These are phyloP conservation scores for Kluyveromyces siamensis DNA, from an alignment of 805 yeast genomes.

Conservation along the genomic window DNA sequence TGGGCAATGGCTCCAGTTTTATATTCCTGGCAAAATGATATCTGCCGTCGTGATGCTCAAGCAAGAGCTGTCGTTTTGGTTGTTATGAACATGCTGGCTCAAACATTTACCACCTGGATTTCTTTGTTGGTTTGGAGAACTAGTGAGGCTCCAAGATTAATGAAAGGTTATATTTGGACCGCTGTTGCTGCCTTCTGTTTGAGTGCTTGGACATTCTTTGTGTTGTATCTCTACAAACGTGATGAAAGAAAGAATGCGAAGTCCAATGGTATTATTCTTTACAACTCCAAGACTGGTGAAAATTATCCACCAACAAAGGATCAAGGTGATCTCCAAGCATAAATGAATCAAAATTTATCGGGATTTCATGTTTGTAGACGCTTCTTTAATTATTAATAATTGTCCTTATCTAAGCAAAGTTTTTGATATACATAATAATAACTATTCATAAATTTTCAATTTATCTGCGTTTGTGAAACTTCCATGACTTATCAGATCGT, in stretches of 20 bases:
- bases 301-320: slow-evolving; percentile 3
- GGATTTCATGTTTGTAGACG: neutral
- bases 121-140: slow-evolving; percentile 38
- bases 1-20: slow-evolving; percentile 55
- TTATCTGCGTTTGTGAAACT: neutral
- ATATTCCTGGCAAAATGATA: slow-evolving; percentile 52
- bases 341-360: neutral
- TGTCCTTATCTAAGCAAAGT: neutral
- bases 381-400: neutral
- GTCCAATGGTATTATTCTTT: slow-evolving; percentile 30
- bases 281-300: slow-evolving; percentile 14
- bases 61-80: slow-evolving; percentile 44
- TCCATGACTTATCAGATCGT: neutral
- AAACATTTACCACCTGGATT: slow-evolving; percentile 46
- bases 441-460: neutral
- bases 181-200: slow-evolving; percentile 27
- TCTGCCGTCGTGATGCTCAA: slow-evolving; percentile 44
- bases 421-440: too few species aligned
- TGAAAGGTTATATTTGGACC: slow-evolving; percentile 44
- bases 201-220: slow-evolving; percentile 18
- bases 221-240: slow-evolving; percentile 30
- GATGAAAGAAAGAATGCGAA: slow-evolving; percentile 31
- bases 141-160: slow-evolving; percentile 44
- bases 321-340: neutral
- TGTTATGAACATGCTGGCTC: slow-evolving; percentile 44